phyloP scores from a whole-genome alignment of 2,329 filamentous ascomycete genomes.

The Diaporthe sp. region DNA sequence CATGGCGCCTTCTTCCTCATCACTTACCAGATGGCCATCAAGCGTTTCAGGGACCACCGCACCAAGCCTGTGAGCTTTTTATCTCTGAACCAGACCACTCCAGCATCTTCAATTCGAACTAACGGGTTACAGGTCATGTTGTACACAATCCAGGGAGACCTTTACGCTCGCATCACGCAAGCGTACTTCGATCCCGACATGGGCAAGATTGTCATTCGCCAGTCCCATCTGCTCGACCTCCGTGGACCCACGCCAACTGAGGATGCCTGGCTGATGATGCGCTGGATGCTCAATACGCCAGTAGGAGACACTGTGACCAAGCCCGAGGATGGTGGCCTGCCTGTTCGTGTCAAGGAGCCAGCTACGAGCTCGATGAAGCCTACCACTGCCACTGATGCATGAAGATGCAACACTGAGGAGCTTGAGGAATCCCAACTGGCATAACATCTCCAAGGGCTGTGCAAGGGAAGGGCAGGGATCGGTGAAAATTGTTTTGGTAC shows the following conservation, averaged over 20 bases:
- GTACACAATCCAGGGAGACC: not conserved
- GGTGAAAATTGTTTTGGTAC: not conserved
- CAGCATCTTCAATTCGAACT: not conserved
- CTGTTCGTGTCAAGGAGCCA: not conserved
- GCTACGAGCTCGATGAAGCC: not conserved
- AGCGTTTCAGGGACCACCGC: not conserved
- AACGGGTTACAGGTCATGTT: not conserved
- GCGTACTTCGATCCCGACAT: not conserved
- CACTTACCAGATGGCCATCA: not conserved
- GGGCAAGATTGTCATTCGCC: not conserved
- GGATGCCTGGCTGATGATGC: not conserved
- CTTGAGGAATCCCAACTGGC: not conserved
- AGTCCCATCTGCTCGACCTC: not conserved
- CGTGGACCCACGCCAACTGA: not conserved
- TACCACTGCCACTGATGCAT: not conserved
- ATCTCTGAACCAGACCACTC: rapidly evolving
- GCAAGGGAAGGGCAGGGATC: no score
- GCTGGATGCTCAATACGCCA: not conserved
- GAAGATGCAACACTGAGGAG: not conserved
- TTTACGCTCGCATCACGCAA: not conserved
- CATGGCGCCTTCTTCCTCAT: not conserved
- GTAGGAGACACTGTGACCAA: not conserved
- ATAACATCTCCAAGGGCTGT: not conserved
- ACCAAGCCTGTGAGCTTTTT: slow-evolving; percentile 1
- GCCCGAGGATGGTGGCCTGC: not conserved